Percentiles rank a stretch among this genome's conserved stretches.
phyloP scores from a whole-genome alignment of 2,329 filamentous ascomycete genomes.

The Colletotrichum navitas region DNA sequence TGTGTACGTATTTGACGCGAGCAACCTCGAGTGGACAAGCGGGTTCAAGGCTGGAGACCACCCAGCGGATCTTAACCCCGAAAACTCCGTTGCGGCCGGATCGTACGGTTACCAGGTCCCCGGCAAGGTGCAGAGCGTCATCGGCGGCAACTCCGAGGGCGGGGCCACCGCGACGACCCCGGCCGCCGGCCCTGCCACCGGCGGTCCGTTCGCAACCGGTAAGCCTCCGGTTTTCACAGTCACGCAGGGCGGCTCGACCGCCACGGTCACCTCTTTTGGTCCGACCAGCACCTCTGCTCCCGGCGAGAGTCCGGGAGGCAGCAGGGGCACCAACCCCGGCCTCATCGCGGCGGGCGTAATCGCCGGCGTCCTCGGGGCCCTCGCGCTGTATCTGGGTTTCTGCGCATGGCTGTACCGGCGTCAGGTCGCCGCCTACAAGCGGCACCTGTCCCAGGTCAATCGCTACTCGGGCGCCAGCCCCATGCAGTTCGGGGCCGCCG shows the following conservation, averaged over 20 bases:
- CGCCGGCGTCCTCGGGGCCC: slow-evolving; percentile 73
- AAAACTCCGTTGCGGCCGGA: slow-evolving; percentile 66
- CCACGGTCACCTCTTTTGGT: slow-evolving; percentile 56
- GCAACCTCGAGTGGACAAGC: slow-evolving; percentile 71
- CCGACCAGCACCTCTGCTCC: slow-evolving; percentile 58
- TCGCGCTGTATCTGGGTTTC: slow-evolving; percentile 76
- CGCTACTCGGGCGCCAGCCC: slow-evolving; percentile 62
- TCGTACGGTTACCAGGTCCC: slow-evolving; percentile 77
- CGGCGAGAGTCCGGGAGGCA: slow-evolving; percentile 4
- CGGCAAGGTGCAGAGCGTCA: slow-evolving; percentile 69
- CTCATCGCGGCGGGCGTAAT: slow-evolving; percentile 66
- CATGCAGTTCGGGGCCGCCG: slow-evolving; percentile 50
- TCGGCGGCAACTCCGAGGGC: slow-evolving; percentile 71
- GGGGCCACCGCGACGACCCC: slow-evolving; percentile 77
- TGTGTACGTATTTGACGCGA: slow-evolving; percentile 80
- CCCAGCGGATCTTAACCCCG: slow-evolving; percentile 59
- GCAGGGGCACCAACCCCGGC: slow-evolving; percentile 50
- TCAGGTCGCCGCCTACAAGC: slow-evolving; percentile 77
- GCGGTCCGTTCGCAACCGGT: slow-evolving; percentile 78
- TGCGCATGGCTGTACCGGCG: slow-evolving; percentile 80
- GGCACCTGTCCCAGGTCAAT: slow-evolving; percentile 75
- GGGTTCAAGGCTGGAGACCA: slow-evolving; percentile 70
- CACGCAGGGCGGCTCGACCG: slow-evolving; percentile 62
- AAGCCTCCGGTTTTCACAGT: slow-evolving; percentile 77
- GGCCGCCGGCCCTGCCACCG: slow-evolving; percentile 70